Conservation (phyloP, 768 basidiomycete species). For the Roridomyces roridus region DNA sequence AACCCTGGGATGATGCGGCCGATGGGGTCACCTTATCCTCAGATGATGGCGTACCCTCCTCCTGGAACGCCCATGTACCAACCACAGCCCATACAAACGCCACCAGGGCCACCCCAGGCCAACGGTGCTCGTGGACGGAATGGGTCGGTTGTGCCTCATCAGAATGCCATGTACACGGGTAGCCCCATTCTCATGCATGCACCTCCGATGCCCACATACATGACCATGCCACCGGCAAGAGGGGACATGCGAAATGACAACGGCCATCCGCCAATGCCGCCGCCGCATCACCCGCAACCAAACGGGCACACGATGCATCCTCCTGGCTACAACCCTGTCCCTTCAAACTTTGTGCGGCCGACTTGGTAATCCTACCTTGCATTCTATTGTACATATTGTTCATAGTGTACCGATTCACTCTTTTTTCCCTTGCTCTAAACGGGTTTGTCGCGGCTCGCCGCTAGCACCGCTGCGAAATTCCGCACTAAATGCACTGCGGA, state of each 20-base stretch:
- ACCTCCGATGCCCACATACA: constrained; percentile 53
- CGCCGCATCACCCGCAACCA: constrained; percentile 33
- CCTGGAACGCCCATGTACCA: constrained; percentile 60
- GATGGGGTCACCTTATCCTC: constrained; percentile 68
- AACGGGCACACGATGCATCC: constrained; percentile 40
- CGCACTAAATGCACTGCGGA: constrained; percentile 7
- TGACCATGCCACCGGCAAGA: constrained; percentile 53
- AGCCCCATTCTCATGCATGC: constrained; percentile 79
- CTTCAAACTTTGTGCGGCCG: constrained; percentile 51
- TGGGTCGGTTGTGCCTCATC: constrained; percentile 56
- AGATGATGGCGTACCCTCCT: constrained; percentile 69
- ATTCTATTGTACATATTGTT: constrained; percentile 45
- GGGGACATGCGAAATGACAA: constrained; percentile 56
- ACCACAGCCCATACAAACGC: constrained; percentile 47
- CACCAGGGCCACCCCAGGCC: constrained; percentile 42
- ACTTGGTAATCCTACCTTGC: constrained; percentile 48
- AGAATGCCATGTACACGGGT: constrained; percentile 59
- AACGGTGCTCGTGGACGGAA: constrained; percentile 52
- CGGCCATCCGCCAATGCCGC: constrained; percentile 51
- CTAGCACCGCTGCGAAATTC: too few species aligned
- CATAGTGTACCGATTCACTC: constrained; percentile 36
- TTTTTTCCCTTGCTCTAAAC: background rate
- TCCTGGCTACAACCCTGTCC: constrained; percentile 46
- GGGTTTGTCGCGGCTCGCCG: too few species aligned
- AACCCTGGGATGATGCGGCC: constrained; percentile 63